Base-by-base conservation (phyloP, 2,329 filamentous ascomycete species). In the Leptographium wingfieldii region DNA sequence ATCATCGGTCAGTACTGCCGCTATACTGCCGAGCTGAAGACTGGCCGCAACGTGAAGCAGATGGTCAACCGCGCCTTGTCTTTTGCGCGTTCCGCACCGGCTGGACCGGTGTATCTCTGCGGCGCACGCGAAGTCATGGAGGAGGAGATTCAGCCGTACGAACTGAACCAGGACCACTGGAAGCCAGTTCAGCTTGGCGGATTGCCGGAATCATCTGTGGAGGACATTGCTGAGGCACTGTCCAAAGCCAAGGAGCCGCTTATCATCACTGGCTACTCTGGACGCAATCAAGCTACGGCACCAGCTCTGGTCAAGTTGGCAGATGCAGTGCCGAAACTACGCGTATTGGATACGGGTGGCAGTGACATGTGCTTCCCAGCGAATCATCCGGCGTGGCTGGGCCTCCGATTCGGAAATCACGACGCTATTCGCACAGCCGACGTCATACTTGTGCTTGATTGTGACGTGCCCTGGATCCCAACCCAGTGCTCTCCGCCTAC, bases 391-490 rank as follows among this genome's bases (percentile, higher is more conserved):
- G 82, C 74, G 0, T 89, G 82, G 74, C 69, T 90, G 14, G 86
- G 92, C 2, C 71, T 94, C 57, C 80, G 84, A 52, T 95, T 85
- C 66, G 90, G 90, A 3, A 78, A 81, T 3, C 87, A 95, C 57
- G 83, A 88, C 2, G 77, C 79, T 51, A 88, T 96, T 69, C 80
- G 78, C 61, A 83, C 83, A 0, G 90, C 92, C 0, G 92, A 96
- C 69, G 82, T 90, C 12, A 95, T 96, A 61, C 65, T 96, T 1
- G 86, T 96, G 2, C 69, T 95, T 29, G 88, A 96, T 71, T 95
- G 90, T 64, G 92, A 96, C 68, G 90, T 96, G 0, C 92, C 92
- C 0, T 96, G 91, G 90, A 91, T 96, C 59, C 85, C 86, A n/a
- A 94, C 90, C 0, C 83, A 84, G 19, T 84, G 81, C 70, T 76